Conservation (phyloP, 139 green algal species). For the Tetradesmus obliquus region DNA sequence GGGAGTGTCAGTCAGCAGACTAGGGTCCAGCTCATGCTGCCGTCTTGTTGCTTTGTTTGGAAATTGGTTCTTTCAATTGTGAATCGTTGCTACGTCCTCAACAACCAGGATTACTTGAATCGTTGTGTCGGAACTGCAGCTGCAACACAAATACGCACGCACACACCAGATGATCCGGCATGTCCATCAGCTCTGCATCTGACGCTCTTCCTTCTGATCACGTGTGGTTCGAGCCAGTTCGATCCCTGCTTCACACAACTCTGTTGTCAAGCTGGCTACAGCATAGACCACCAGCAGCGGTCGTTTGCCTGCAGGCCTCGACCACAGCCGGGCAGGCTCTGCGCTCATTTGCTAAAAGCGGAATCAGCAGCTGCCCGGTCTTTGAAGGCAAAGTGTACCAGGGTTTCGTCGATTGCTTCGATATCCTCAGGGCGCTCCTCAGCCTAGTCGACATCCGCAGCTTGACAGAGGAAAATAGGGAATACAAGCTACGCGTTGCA, state of each 20-base stretch:
- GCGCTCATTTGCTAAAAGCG: slow-evolving; percentile 24
- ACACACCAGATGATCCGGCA: background rate
- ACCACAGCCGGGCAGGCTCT: slow-evolving; percentile 41
- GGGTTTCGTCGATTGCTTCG: slow-evolving; percentile 49
- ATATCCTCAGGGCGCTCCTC: slow-evolving; percentile 48
- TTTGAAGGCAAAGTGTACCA: slow-evolving; percentile 42
- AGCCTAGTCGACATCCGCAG: slow-evolving; percentile 40
- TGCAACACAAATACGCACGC: background rate
- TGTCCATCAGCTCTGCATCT: background rate
- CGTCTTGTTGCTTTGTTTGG: background rate
- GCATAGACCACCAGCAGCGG: slow-evolving; percentile 36
- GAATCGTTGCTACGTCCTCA: too few species aligned
- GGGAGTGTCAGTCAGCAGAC: background rate
- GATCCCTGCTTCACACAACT: slow-evolving; percentile 20
- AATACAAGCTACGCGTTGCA: slow-evolving; percentile 40
- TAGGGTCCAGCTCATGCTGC: background rate
- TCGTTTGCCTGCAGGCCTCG: slow-evolving; percentile 39
- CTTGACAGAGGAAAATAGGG: slow-evolving; percentile 43
- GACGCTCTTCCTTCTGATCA: background rate
- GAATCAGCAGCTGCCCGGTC: slow-evolving; percentile 44
- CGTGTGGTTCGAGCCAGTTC: slow-evolving; percentile 3
- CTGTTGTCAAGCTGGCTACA: slow-evolving; percentile 31
- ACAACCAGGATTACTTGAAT: background rate
- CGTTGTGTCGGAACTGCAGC: background rate
- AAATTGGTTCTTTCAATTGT: too few species aligned